phyloP scores from a whole-genome alignment of 2,329 filamentous ascomycete genomes.

The Chaetomium sp. region DNA sequence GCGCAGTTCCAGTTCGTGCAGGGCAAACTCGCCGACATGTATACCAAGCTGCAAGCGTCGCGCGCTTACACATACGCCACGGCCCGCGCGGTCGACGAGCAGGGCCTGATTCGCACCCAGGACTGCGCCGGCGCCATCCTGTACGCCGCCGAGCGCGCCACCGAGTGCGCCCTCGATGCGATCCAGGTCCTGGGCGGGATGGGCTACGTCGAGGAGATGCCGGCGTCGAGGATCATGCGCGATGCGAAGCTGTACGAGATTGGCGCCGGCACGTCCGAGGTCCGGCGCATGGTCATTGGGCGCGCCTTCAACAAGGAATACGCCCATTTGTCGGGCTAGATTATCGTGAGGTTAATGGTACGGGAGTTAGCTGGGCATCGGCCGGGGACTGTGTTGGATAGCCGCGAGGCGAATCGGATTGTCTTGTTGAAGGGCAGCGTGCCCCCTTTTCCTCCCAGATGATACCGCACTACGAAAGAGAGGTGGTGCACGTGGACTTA shows the following conservation, averaged over 20 bases:
- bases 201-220: constrained; percentile 95
- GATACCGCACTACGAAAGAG: not conserved
- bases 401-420: constrained; percentile 9
- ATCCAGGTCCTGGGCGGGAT: constrained; percentile 93
- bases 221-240: constrained; percentile 79
- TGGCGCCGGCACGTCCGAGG: constrained; percentile 92
- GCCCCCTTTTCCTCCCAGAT: not conserved
- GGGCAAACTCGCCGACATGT: constrained; percentile 94
- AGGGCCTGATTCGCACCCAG: constrained; percentile 73
- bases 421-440: not conserved
- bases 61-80: constrained; percentile 87
- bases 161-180: constrained; percentile 81
- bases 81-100: constrained; percentile 77
- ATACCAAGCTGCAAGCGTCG: constrained; percentile 85
- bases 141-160: constrained; percentile 88
- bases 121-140: constrained; percentile 94
- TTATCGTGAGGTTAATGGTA: not conserved
- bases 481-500: not conserved
- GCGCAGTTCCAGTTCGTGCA: constrained; percentile 93
- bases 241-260: constrained; percentile 89
- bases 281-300: constrained; percentile 92
- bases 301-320: constrained; percentile 89
- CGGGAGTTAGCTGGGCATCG: not conserved
- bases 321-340: constrained; percentile 41
- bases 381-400: not conserved